phyloP scores from a whole-genome alignment of 2,329 filamentous ascomycete species.

The Colletotrichum paranaense region DNA sequence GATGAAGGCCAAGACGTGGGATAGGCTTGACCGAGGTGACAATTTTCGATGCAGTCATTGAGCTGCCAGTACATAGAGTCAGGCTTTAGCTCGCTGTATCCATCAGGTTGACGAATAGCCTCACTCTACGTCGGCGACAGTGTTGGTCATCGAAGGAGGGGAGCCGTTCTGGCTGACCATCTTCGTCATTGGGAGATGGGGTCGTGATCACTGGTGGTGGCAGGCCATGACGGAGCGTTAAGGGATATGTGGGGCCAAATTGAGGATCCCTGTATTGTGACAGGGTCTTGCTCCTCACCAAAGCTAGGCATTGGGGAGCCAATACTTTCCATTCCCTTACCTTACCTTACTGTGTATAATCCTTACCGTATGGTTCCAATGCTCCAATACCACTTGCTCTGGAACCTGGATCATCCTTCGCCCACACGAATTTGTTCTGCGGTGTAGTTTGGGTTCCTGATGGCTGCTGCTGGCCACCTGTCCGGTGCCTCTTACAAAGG shows the following conservation, averaged over 20 bases:
- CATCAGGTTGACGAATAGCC: not conserved
- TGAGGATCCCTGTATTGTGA: conserved; percentile 33
- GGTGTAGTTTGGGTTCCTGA: conserved; percentile 26
- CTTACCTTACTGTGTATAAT: too few species aligned
- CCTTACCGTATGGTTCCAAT: conserved; percentile 2
- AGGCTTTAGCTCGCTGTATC: not conserved
- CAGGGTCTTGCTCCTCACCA: conserved; percentile 29
- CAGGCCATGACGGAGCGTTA: conserved; percentile 22
- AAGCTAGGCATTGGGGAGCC: conserved; percentile 12
- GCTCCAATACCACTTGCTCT: conserved; percentile 8
- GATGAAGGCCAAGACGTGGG: not conserved
- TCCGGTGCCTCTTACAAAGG: conserved; percentile 20
- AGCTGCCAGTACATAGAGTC: not conserved
- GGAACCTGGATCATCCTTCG: conserved; percentile 34
- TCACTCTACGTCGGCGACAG: not conserved
- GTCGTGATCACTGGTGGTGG: conserved; percentile 20
- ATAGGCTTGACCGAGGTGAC: not conserved
- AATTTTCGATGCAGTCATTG: not conserved
- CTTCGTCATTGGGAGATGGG: conserved; percentile 7
- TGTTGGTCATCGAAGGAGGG: not conserved
- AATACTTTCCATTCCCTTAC: not conserved
- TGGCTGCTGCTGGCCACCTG: conserved; percentile 18
- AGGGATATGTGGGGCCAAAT: conserved; percentile 24
- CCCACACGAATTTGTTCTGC: conserved; percentile 16
- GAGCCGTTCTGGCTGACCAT: not conserved